phyloP scores from a whole-genome alignment of 2,329 filamentous ascomycete genomes.

The Botrytis galanthina region DNA sequence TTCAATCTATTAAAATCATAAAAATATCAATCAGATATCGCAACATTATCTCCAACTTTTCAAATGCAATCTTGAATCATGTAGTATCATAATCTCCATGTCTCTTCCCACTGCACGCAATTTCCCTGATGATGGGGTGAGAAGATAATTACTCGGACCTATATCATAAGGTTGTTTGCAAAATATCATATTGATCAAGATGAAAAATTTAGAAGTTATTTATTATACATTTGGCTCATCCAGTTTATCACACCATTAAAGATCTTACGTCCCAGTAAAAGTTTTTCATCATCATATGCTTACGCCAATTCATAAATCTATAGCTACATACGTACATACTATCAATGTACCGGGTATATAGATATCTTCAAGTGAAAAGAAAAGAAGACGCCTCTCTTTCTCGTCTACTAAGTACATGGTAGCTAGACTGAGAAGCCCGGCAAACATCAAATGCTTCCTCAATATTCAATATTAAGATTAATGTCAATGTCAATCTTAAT shows the following conservation, averaged over 20 bases:
- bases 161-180: no score
- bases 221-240: not conserved
- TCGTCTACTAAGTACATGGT: no score
- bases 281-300: no score
- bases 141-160: rapidly evolving
- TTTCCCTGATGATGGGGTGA: no score
- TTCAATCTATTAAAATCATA: not conserved
- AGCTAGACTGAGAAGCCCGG: no score
- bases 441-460: no score
- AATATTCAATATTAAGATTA: no score
- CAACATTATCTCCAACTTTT: not conserved
- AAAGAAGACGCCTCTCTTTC: no score
- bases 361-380: no score
- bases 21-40: not conserved
- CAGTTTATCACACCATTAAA: not conserved
- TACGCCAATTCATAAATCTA: not conserved
- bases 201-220: not conserved
- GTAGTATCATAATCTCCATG: not conserved
- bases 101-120: not conserved
- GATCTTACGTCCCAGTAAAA: not conserved
- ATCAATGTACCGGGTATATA: no score
- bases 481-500: no score
- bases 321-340: not conserved
- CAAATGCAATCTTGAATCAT: not conserved
- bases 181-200: not conserved